Evolutionary conservation across 192 early-diverging fungal species (phyloP).

Genomic region (Spizellomyces punctatus): DNA sequence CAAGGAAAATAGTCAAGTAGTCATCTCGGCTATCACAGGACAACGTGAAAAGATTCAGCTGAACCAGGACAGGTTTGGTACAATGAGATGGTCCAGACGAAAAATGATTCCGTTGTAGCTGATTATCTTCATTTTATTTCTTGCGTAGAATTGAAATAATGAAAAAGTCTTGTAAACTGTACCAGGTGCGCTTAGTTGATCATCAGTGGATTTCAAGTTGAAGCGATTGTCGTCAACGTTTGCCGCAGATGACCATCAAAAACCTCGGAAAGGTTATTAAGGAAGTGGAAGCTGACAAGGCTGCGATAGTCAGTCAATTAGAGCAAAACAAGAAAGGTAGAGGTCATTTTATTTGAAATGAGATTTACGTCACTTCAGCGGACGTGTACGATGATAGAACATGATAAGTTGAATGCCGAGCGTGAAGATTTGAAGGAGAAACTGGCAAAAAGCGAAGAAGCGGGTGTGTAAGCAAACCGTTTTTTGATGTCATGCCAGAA

Average conservation of each 20-base stretch:
- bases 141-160: constrained; percentile 16
- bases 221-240: neutral
- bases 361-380: no score
- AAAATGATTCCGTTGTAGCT: neutral
- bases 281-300: constrained; percentile 9
- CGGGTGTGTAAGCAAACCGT: no score
- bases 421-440: neutral
- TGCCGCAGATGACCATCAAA: constrained; percentile 16
- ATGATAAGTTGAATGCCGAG: neutral
- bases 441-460: neutral
- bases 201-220: neutral
- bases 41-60: constrained; percentile 23
- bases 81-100: neutral
- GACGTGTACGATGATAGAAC: neutral
- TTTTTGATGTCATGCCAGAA: no score
- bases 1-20: constrained; percentile 20
- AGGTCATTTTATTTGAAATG: no score
- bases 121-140: neutral
- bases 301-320: neutral
- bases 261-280: constrained; percentile 25
- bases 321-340: neutral
- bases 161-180: constrained; percentile 23
- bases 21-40: constrained; percentile 20
- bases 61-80: constrained; percentile 23
- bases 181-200: constrained; percentile 1